Evolutionary conservation across 2,329 filamentous ascomycete genomes (phyloP), one percentile per base, ranked within the genome.

Genomic region (Pseudocercospora fijiensis): DNA sequence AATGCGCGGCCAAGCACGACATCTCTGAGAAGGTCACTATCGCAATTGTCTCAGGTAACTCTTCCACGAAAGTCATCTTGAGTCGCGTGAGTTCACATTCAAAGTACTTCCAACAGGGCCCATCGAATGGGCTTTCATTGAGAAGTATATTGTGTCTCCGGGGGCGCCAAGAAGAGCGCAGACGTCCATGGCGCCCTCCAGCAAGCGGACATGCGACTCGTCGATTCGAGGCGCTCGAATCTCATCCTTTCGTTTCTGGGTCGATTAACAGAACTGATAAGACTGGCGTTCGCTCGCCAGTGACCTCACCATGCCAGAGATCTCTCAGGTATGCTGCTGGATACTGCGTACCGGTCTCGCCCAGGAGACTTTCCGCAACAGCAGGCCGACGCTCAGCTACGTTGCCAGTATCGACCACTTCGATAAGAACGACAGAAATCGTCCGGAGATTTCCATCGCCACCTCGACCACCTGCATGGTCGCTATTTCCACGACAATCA

Each of bases 131-230:
- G 10, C 13, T 62, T 9, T 22, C n/a, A 16, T n/a, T 45, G 16
- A 62, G 57, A 57, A 45, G 24, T 10, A 33, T 56, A 30, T 33
- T 22, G 47, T 56, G 53, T 13, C 18, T 30, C 13, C 28, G 41
- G 8, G 9, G 41, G 13, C 26, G 24, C n/a, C 18, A 11, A 37
- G 26, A 27, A 18, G 58, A 7, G 11, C 63, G 20, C n/a, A 33
- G 37, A 45, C 61, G 65, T 16, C 37, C 63, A 9, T 76, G 74
- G 74, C 65, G 73, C 47, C 73, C 74, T 41, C 73, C 74, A 16
- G 65, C 65, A 16, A 76, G 74, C 60, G 74, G 72, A 18, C 72
- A 76, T 59, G 58, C 52, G 2, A 71, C 71, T 8, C 61, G 63
- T 41, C 62, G 65, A 27, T 71, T 70, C 33, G 68, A 55, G 7